Percentiles rank a stretch among this genome's conserved stretches.
Conservation (phyloP, 352 stramenopile species). For the Pythium oligandrum region DNA sequence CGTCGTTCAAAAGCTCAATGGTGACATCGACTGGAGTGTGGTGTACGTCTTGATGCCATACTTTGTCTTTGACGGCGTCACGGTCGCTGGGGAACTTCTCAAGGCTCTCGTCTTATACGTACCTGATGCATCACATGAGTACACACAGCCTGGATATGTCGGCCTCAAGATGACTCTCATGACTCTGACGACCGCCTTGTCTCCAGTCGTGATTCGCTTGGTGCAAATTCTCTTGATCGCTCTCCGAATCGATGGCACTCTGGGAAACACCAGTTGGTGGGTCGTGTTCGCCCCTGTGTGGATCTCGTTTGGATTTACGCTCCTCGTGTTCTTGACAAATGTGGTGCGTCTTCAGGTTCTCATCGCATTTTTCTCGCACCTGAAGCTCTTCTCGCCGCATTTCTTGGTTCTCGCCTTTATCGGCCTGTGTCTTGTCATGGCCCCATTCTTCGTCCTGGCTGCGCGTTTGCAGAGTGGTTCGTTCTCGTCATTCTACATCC, state of each 20-base stretch:
- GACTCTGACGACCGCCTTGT: constrained; percentile 67
- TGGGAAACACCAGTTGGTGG: constrained; percentile 68
- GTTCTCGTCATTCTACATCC: constrained; percentile 79
- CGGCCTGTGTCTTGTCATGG: constrained; percentile 9
- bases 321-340: too few relatives aligned
- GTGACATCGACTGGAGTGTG: constrained; percentile 56
- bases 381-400: too few relatives aligned
- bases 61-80: constrained; percentile 71
- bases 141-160: too few relatives aligned
- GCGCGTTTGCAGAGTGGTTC: constrained; percentile 58
- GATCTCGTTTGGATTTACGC: constrained; percentile 16
- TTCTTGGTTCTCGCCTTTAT: background rate
- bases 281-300: constrained; percentile 75
- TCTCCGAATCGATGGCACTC: constrained; percentile 56
- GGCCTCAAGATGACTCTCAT: constrained; percentile 22
- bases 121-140: too few relatives aligned
- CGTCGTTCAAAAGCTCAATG: constrained; percentile 73
- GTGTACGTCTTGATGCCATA: constrained; percentile 68
- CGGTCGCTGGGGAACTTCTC: too few relatives aligned
- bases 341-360: too few relatives aligned
- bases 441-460: constrained; percentile 74
- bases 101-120: too few relatives aligned
- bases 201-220: constrained; percentile 51
- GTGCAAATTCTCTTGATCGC: constrained; percentile 52
- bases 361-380: too few relatives aligned